Evolutionary conservation across 352 stramenopile genomes (phyloP), one percentile per base, ranked within the genome.

Genomic region (Globisporangium iwayamae): DNA sequence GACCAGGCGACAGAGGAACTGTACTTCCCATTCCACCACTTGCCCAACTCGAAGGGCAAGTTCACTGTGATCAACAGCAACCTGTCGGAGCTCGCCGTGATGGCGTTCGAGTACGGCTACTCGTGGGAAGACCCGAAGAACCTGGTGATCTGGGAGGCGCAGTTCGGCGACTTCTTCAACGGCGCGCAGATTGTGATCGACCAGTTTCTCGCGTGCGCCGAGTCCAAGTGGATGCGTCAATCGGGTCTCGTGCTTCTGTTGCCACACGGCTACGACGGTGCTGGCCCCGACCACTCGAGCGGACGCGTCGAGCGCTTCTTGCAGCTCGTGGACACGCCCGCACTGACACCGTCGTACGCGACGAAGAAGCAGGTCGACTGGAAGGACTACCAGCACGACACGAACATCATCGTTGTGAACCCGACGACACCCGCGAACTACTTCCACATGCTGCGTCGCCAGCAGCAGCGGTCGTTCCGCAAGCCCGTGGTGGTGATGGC

Each of bases 381-480:
- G 83, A 72, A 74, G 45, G 66, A 76, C 32, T 91, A 81, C 66
- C 60, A 88, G 55, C 70, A 90, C 62, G 81, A 93, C 60, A 81
- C 84, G 22, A 96, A 96, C 72, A 77, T 96, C 59, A 91, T 93
- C 59, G 85, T 97, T 10, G 78, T 81, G 48, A 93, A 94, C 58
- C 68, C 85, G 41, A 96, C 83, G 41, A 96, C 87, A 16, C 94
- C 96, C 1, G 96, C 95, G 41, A 98, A 98, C 72, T 99, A 98
- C 73, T 99, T 99, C 76, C 94, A 99, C 68, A 78, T 95, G 64
- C 76, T 99, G 61, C 90, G 94, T 67, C 89, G 96, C 63, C 96
- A 98, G 64, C 83, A 93, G 56, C 67, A 78, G 7, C 86, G 85
- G 6, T 39, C 66, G 25, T 95, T 91, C 75, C 83, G 83, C 60